A percentile compares a stretch with the other conserved stretches of the same genome.
Conservation (phyloP, 2,329 filamentous ascomycete genomes). For the Penicillium sp. region DNA sequence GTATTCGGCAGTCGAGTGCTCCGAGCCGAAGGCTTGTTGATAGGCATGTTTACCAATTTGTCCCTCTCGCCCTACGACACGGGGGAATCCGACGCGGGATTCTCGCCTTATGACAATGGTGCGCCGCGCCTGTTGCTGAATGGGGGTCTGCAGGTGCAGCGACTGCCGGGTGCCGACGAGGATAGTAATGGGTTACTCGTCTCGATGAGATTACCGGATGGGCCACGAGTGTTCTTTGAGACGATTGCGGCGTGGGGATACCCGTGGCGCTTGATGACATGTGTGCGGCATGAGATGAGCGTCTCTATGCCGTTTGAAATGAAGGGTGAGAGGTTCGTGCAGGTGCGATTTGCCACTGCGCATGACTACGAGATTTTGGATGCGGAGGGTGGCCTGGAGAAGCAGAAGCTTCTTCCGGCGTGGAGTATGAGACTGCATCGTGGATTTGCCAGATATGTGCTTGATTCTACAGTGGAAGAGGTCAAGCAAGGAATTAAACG, state of each 20-base stretch:
- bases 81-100: slow-evolving; percentile 13
- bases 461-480: slow-evolving; percentile 19
- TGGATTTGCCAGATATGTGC: slow-evolving; percentile 28
- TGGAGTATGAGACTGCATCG: slow-evolving; percentile 28
- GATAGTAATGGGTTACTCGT: slow-evolving; percentile 24
- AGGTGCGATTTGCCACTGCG: slow-evolving; percentile 29
- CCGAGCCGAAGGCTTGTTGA: slow-evolving; percentile 18
- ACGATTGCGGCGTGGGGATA: slow-evolving; percentile 30
- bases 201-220: slow-evolving; percentile 22
- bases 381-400: slow-evolving; percentile 14
- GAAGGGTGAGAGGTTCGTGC: slow-evolving; percentile 19
- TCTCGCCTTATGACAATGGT: slow-evolving; percentile 6
- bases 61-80: slow-evolving; percentile 22
- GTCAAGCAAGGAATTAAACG: slow-evolving; percentile 29
- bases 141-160: slow-evolving; percentile 20
- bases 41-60: slow-evolving; percentile 14
- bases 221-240: slow-evolving; percentile 27
- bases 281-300: slow-evolving; percentile 30
- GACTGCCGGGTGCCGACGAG: neutral
- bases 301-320: slow-evolving; percentile 25
- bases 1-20: slow-evolving; percentile 20
- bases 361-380: slow-evolving; percentile 31
- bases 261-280: slow-evolving; percentile 29
- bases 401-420: slow-evolving; percentile 27
- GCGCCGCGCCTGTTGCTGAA: slow-evolving; percentile 21